A percentile compares a stretch with the other conserved stretches of the same genome.
Conservation (phyloP, 2,329 filamentous ascomycete genomes). For the Stylonectria norvegica region DNA sequence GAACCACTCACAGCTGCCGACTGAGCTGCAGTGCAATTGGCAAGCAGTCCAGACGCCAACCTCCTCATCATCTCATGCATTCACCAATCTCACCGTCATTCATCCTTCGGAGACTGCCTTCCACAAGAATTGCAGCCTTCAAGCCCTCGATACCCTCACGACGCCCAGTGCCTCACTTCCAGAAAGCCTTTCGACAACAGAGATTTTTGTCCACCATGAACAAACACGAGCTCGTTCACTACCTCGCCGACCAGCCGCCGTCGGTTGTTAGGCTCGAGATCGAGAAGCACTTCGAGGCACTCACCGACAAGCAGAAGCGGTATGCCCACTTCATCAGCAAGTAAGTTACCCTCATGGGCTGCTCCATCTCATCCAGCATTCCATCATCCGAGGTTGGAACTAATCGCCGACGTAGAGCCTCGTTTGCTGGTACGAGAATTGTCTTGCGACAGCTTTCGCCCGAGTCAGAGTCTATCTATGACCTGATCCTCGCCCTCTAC, state of each 20-base stretch:
- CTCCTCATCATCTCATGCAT: constrained; percentile 25
- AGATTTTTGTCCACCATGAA: constrained; percentile 48
- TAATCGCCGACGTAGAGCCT: constrained; percentile 51
- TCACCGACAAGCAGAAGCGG: constrained; percentile 73
- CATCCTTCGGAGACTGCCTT: constrained; percentile 35
- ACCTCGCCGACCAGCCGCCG: constrained; percentile 87
- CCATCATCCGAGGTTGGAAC: constrained; percentile 3
- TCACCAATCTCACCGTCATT: constrained; percentile 34
- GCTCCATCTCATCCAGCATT: background rate
- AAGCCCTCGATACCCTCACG: constrained; percentile 19
- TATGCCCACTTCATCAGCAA: constrained; percentile 89
- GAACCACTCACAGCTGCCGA: no score
- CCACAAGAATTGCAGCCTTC: constrained; percentile 29
- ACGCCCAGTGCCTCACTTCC: constrained; percentile 21
- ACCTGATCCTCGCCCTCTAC: constrained; percentile 73
- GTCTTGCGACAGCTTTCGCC: constrained; percentile 79
- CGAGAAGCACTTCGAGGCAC: constrained; percentile 83
- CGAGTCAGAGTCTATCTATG: constrained; percentile 76
- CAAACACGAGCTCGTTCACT: constrained; percentile 64
- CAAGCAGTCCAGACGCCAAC: background rate
- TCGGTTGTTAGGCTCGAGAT: constrained; percentile 85
- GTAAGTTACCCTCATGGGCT: constrained; percentile 41
- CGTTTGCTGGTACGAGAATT: constrained; percentile 73
- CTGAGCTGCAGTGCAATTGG: no score
- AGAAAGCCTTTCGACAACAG: constrained; percentile 22